A percentile compares a stretch with the other conserved stretches of the same genome.
These are phyloP conservation scores for Globisporangium uncinulatum DNA, from an alignment of 352 stramenopile species.

Conservation along the genomic window DNA sequence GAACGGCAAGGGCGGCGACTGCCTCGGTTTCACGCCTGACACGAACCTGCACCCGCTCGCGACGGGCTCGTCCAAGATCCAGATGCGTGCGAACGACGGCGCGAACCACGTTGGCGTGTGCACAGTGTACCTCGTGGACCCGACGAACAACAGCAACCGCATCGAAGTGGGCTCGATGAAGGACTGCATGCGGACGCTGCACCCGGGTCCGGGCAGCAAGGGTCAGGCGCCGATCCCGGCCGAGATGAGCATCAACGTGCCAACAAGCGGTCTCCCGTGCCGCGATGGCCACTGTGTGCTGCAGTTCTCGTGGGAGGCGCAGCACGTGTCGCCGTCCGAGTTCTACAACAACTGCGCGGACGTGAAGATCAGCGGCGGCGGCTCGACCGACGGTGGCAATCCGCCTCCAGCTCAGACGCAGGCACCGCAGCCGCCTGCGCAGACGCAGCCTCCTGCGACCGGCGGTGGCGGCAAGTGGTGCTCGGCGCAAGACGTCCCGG, in stretches of 20 bases:
- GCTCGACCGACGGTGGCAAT: too few relatives aligned
- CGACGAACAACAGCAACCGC: conserved; percentile 19
- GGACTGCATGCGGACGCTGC: conserved; percentile 38
- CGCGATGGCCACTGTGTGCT: conserved; percentile 7
- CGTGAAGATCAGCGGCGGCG: conserved; percentile 17
- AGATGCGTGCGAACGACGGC: conserved; percentile 31
- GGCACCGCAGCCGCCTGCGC: not conserved
- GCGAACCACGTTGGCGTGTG: conserved; percentile 38
- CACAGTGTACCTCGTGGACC: conserved; percentile 30
- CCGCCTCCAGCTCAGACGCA: too few relatives aligned
- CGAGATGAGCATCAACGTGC: conserved; percentile 29
- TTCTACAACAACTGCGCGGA: conserved; percentile 38
- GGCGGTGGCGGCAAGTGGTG: not conserved
- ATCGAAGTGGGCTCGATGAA: conserved; percentile 25
- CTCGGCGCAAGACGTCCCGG: not conserved
- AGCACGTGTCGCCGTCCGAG: conserved; percentile 14
- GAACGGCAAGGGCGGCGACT: conserved; percentile 23
- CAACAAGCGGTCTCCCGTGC: conserved; percentile 19
- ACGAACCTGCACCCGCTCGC: conserved; percentile 23
- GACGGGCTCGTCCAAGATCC: conserved; percentile 25
- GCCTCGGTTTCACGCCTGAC: conserved; percentile 25
- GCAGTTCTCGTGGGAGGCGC: not conserved
- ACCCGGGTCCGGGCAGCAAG: conserved; percentile 22
- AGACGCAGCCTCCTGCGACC: not conserved
- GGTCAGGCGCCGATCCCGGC: conserved; percentile 22